Evolutionary conservation across 768 basidiomycete species (phyloP).

Genomic region (Trametes cingulata): DNA sequence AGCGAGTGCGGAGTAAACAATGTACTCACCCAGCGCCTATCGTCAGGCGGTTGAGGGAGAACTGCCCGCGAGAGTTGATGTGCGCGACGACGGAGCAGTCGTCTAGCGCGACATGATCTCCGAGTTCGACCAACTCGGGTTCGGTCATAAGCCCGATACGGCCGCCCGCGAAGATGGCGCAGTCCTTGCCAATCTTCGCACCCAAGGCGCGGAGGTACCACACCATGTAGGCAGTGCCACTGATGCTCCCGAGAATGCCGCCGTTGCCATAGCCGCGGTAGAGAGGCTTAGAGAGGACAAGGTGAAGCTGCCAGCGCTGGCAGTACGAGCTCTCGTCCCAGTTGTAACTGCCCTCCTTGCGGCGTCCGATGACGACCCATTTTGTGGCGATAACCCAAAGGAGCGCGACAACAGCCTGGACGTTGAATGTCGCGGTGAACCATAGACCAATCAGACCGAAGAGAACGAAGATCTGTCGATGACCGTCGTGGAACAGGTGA

Average conservation of each 20-base stretch:
- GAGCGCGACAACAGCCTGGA: conserved; percentile 41
- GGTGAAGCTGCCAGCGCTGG: conserved; percentile 52
- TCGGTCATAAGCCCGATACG: conserved; percentile 48
- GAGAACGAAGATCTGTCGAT: conserved; percentile 42
- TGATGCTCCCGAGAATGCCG: conserved; percentile 41
- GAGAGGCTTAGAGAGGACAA: conserved; percentile 39
- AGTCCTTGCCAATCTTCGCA: conserved; percentile 47
- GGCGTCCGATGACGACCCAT: conserved; percentile 44
- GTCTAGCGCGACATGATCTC: conserved; percentile 45
- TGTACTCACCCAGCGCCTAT: conserved; percentile 39
- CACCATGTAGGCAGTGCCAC: conserved; percentile 46
- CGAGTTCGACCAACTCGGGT: conserved; percentile 48
- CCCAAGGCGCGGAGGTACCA: conserved; percentile 43
- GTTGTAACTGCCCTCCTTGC: conserved; percentile 41
- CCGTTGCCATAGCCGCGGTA: conserved; percentile 45
- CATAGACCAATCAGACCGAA: conserved; percentile 42
- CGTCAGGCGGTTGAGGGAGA: conserved; percentile 44
- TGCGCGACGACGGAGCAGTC: conserved; percentile 52
- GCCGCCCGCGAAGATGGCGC: conserved; percentile 44
- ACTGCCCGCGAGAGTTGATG: conserved; percentile 50
- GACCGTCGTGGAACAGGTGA: conserved; percentile 38
- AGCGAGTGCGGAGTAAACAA: not conserved
- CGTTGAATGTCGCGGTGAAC: conserved; percentile 41
- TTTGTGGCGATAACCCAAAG: conserved; percentile 45
- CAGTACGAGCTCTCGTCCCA: conserved; percentile 52